These are phyloP conservation scores for Talaromyces sp. DNA, from an alignment of 2,329 filamentous ascomycete species.

Conservation along the genomic window DNA sequence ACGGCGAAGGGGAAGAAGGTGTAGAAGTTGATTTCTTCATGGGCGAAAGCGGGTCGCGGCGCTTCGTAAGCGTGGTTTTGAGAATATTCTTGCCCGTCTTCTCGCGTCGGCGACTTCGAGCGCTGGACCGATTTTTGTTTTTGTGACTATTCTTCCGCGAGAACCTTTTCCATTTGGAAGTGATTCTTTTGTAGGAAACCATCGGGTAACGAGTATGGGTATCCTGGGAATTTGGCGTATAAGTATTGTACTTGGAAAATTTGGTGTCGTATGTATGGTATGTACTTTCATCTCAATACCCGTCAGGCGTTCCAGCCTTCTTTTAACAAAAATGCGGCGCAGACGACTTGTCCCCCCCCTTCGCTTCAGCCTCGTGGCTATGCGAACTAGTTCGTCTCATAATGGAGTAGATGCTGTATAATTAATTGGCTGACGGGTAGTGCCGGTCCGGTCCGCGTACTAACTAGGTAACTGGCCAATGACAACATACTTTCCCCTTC, in stretches of 20 bases:
- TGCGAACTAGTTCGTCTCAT: background rate
- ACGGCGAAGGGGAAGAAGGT: background rate
- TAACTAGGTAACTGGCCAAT: background rate
- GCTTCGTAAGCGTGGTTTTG: background rate
- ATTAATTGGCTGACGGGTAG: background rate
- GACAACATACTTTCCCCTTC: background rate
- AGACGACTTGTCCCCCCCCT: background rate
- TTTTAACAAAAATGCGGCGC: conserved; percentile 1
- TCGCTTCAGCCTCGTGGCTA: background rate
- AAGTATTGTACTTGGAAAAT: background rate
- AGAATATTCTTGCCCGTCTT: background rate
- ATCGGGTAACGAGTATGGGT: background rate
- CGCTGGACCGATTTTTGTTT: background rate
- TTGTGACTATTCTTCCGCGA: background rate
- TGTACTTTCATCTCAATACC: background rate
- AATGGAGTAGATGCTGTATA: background rate
- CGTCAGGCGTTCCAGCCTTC: background rate
- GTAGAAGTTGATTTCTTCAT: background rate
- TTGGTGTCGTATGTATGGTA: background rate
- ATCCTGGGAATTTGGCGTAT: background rate
- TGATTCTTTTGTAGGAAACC: background rate
- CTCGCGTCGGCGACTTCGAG: background rate
- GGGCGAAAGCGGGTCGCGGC: background rate
- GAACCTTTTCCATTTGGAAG: background rate
- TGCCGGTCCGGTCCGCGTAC: background rate